A percentile compares a stretch with the other conserved stretches of the same genome.
These are phyloP conservation scores for Hysterium pulicare DNA, from an alignment of 2,329 filamentous ascomycete genomes.

Conservation along the genomic window DNA sequence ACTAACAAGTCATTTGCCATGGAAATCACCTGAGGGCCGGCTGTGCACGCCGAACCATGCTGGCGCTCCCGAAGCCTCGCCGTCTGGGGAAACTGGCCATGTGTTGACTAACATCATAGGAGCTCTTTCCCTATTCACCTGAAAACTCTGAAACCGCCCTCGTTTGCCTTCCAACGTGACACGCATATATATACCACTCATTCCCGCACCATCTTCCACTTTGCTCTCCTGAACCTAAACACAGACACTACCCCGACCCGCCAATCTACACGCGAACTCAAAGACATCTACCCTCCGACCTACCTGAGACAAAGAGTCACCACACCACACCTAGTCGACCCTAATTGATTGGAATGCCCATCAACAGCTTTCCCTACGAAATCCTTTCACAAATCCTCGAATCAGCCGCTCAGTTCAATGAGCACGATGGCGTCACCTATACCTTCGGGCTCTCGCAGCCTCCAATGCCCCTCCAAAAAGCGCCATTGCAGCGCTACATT, in stretches of 20 bases:
- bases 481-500: constrained; percentile 48
- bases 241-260: not conserved
- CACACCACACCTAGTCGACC: constrained; percentile 5
- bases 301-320: constrained; percentile 10
- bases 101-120: constrained; percentile 1
- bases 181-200: not conserved
- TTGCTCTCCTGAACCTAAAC: not conserved
- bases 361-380: constrained; percentile 52
- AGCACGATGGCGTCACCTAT: constrained; percentile 46
- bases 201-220: not conserved
- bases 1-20: not conserved
- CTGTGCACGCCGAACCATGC: not conserved
- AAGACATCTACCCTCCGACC: not conserved
- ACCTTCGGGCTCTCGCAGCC: constrained; percentile 53
- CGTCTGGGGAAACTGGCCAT: not conserved
- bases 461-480: constrained; percentile 44
- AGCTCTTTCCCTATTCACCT: not conserved
- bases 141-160: not conserved
- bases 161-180: not conserved
- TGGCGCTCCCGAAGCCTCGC: not conserved
- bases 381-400: constrained; percentile 51
- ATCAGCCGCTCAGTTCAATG: constrained; percentile 47
- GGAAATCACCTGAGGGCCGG: not conserved
- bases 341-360: constrained; percentile 36
- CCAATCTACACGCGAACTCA: not conserved